Conservation (phyloP, 2,329 filamentous ascomycete genomes). For the Fusarium sarcochroum region DNA sequence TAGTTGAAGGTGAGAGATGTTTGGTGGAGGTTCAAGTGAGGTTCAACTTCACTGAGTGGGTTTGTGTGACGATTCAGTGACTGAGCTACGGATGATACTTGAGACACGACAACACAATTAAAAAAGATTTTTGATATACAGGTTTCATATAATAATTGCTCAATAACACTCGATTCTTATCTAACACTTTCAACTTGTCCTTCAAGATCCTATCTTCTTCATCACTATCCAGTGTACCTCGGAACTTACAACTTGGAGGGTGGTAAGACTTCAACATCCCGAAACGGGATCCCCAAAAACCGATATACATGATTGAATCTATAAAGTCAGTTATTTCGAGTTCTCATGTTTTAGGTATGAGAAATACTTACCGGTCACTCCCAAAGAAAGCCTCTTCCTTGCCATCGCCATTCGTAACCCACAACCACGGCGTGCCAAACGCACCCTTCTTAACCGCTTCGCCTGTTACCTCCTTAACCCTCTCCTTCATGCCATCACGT, state of each 20-base stretch:
- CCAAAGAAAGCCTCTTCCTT: slow-evolving; percentile 80
- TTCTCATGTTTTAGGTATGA: no score
- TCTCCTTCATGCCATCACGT: slow-evolving; percentile 61
- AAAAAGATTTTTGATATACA: background rate
- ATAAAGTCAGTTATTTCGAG: background rate
- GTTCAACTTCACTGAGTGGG: slow-evolving; percentile 22
- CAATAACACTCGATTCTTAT: background rate
- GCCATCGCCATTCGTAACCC: slow-evolving; percentile 72
- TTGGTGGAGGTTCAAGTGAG: slow-evolving; percentile 8
- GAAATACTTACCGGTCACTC: slow-evolving; percentile 70
- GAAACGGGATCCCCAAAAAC: slow-evolving; percentile 73
- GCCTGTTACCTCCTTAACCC: slow-evolving; percentile 70
- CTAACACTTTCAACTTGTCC: background rate
- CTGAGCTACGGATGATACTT: background rate
- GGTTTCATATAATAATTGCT: background rate
- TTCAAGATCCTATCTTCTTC: background rate
- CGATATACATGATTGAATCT: slow-evolving; percentile 79
- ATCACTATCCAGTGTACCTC: background rate
- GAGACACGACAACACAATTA: slow-evolving; percentile 4
- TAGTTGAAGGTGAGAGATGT: slow-evolving; percentile 13
- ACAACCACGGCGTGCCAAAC: slow-evolving; percentile 84
- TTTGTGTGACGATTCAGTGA: slow-evolving; percentile 18
- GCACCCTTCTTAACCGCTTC: slow-evolving; percentile 75
- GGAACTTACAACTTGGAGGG: slow-evolving; percentile 55
- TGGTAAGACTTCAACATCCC: slow-evolving; percentile 60